Percentiles rank a stretch among this genome's conserved stretches.
Conservation (phyloP, 345 rosid genomes). For the Punica granatum region DNA sequence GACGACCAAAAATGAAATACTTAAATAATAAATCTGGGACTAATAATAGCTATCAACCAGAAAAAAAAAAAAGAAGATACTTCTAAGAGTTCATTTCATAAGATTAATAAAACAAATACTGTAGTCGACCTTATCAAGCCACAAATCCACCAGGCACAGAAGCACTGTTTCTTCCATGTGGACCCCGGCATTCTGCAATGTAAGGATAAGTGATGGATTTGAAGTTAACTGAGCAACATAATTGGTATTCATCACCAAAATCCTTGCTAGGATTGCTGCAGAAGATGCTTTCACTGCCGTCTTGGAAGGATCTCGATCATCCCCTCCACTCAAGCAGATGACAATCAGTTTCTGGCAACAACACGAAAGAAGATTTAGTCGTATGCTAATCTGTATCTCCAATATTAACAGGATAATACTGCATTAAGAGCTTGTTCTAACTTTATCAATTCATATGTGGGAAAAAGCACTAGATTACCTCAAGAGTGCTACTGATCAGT, state of each 20-base stretch:
- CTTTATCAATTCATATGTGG: conserved; percentile 7
- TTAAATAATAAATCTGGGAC: too few relatives aligned
- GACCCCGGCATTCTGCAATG: conserved; percentile 73
- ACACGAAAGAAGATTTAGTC: conserved; percentile 3
- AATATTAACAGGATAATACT: neutral
- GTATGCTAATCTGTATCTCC: neutral
- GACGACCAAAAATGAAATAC: too few relatives aligned
- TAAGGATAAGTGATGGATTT: conserved; percentile 62
- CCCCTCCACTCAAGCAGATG: conserved; percentile 83
- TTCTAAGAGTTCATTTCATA: conserved; percentile 6
- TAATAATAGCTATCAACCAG: too few relatives aligned
- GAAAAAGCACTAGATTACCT: conserved; percentile 36
- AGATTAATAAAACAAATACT: neutral
- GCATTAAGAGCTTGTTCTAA: conserved; percentile 1
- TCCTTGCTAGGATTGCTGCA: conserved; percentile 81
- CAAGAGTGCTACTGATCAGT: conserved; percentile 68
- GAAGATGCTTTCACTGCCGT: conserved; percentile 77
- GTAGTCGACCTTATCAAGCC: conserved; percentile 88
- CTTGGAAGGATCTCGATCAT: conserved; percentile 74
- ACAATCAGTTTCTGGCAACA: conserved; percentile 62
- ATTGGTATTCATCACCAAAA: conserved; percentile 90
- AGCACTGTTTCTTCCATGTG: conserved; percentile 62
- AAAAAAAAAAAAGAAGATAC: neutral
- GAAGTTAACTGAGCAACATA: conserved; percentile 84
- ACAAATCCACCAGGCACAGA: conserved; percentile 78